Percentiles rank a stretch among this genome's conserved stretches.
phyloP scores from a whole-genome alignment of 306 rosid species.

The Canavalia ensiformis region DNA sequence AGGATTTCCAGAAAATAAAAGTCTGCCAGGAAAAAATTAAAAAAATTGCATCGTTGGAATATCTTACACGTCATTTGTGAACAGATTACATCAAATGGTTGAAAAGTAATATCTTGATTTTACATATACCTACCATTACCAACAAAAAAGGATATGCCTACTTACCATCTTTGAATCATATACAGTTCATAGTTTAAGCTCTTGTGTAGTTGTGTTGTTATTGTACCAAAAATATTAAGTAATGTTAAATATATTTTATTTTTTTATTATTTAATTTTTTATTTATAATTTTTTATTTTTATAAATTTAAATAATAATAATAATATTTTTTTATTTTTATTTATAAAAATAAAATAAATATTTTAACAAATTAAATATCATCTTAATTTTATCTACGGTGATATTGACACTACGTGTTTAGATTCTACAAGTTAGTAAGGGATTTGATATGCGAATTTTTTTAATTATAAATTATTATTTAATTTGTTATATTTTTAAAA shows the following conservation, averaged over 20 bases:
- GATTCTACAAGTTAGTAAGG: background rate
- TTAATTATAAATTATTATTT: no score
- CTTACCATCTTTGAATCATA: slow-evolving; percentile 36
- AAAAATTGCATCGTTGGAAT: background rate
- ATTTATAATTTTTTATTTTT: no score
- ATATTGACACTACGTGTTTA: background rate
- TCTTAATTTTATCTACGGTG: background rate
- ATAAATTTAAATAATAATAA: no score
- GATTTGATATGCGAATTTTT: no score
- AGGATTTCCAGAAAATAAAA: no score
- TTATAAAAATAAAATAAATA: no score
- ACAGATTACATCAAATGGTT: background rate
- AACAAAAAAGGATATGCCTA: background rate
- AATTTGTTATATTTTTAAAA: no score
- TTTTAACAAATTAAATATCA: no score
- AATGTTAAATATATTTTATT: no score
- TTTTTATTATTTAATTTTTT: no score
- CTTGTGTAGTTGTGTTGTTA: background rate
- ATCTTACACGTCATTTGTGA: background rate
- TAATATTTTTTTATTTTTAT: no score
- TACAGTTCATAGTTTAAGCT: background rate
- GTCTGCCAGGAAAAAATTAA: background rate
- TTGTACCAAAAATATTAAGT: background rate
- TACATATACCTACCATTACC: background rate
- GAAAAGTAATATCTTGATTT: background rate